Evolutionary conservation across 768 basidiomycete genomes (phyloP).

Genomic region (Lactifluus piperatus): DNA sequence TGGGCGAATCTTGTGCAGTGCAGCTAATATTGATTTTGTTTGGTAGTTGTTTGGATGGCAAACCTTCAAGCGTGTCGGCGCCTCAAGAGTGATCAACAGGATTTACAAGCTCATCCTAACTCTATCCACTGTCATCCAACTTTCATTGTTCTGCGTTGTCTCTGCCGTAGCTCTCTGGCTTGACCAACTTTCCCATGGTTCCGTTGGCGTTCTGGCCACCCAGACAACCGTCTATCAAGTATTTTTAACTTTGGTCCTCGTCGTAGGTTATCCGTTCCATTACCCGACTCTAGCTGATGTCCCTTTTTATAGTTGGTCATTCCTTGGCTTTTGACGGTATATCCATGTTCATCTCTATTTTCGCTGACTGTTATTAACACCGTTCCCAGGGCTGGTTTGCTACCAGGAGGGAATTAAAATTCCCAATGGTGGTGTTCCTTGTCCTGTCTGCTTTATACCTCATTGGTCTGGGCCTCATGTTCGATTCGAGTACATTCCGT

Average conservation of each 20-base stretch:
- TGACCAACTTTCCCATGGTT: constrained; percentile 63
- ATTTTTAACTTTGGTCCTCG: constrained; percentile 45
- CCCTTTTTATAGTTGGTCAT: constrained; percentile 42
- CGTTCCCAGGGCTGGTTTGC: constrained; percentile 60
- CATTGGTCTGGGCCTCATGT: constrained; percentile 64
- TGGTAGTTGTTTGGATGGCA: constrained; percentile 71
- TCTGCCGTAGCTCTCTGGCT: constrained; percentile 66
- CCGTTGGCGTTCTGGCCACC: constrained; percentile 45
- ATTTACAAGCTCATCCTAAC: constrained; percentile 65
- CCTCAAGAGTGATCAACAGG: constrained; percentile 62
- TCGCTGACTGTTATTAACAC: not conserved
- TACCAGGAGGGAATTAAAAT: constrained; percentile 54
- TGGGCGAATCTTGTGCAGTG: not conserved
- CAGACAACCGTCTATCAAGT: constrained; percentile 44
- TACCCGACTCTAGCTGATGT: constrained; percentile 4
- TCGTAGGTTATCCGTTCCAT: constrained; percentile 36
- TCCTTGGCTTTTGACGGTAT: constrained; percentile 59
- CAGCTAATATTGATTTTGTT: not conserved
- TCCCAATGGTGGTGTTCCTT: constrained; percentile 57
- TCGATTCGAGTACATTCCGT: constrained; percentile 61
- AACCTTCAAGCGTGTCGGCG: constrained; percentile 81
- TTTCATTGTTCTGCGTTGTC: constrained; percentile 72
- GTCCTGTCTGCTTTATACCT: constrained; percentile 51
- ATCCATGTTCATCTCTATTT: constrained; percentile 11
- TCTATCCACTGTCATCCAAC: constrained; percentile 63